Evolutionary conservation across 352 stramenopile species (phyloP), one percentile per base, ranked within the genome.

Genomic region (Plasmopara muralis): DNA sequence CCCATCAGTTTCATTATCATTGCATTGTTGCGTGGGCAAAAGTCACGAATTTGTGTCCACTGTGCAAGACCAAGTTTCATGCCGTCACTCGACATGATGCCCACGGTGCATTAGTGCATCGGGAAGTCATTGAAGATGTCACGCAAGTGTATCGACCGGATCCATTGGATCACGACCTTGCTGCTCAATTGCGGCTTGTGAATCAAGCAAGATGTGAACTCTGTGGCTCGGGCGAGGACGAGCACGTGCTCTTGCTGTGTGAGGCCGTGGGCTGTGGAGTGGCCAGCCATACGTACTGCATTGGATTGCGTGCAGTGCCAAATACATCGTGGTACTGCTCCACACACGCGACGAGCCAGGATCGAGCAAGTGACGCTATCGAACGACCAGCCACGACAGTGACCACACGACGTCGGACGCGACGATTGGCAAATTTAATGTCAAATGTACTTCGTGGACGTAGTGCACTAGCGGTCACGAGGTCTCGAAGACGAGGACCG

Each of bases 1-100:
- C 84, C 33, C 83, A 93, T 51, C 72, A 69, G n/a, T 93, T 93
- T 67, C 83, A 93, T 62, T 91, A 81, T 35, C 68, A 91, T 39
- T 93, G 83, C 57, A 91, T 93, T 48, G 46, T 89, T 20, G 64
- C 78, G 28, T 93, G 83, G 83, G 63, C 83, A 33, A 84, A 87
- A 47, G 76, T 91, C 16, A 91, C 83, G 14, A 93, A 93, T 48
- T 52, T 89, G 14, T 93, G 83, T 64, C 83, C 83, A 47, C 60
- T 93, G 1, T 93, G 83, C 61, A 90, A 90, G 66, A 66, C 60
- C 47, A 72, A 82, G 47, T 93, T 93, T 53, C 66, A 73, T n/a
- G 6, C 47, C 0, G 64, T 93, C 38, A 72, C 70, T 6, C 66
- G 65, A 14, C 56, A 70, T 14, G 66, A 87, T 31, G 64, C 49